Base-by-base conservation (phyloP, 371 early-diverging fungal species). In the Circinella minor region DNA sequence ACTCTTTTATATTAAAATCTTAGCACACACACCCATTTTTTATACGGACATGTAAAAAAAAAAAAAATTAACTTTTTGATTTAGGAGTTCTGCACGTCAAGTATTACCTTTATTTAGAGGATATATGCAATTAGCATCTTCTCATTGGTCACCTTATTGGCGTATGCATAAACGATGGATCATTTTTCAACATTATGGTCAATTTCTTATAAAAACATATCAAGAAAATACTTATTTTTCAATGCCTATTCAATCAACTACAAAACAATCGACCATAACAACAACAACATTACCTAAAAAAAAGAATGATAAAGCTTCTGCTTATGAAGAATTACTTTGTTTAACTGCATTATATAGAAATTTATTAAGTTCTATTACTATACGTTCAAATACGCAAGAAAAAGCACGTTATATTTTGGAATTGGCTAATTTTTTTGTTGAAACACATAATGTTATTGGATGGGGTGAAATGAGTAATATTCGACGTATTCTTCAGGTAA, bases 131-230 rank as follows among this genome's bases (percentile, higher is more conserved):
- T 71, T 77, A 7, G 73, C 74, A 15, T 47, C 55, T 4, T 73
- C 68, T 0, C 47, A 61, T 18, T 89, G 89, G 89, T 79, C 83
- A 2, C 46, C 75, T 14, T 65, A 78, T 61, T 86, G 85, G 71
- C 74, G 84, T 37, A 72, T 84, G 38, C 72, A 83, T 43, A 82
- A 86, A 64, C 80, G 88, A 9, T 82, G 82, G 61, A 69, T 85
- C 0, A 67, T 87, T 8, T 87, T 84, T 63, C 78, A 79, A 27
- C 71, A 80, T 49, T 85, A 81, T 61, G 83, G 84, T 55, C 75
- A 70, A 15, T 75, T 73, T 27, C 55, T 81, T 47, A 71, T 77
- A 17, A 62, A 77, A 59, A 36, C 38, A 4, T 57, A 34, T 62
- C 71, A 76, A 61, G 73, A 77, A 13, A 77, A 74, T 4, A 70